Conservation (phyloP, 2,329 filamentous ascomycete species). For the Byssoonygena ceratinophila region DNA sequence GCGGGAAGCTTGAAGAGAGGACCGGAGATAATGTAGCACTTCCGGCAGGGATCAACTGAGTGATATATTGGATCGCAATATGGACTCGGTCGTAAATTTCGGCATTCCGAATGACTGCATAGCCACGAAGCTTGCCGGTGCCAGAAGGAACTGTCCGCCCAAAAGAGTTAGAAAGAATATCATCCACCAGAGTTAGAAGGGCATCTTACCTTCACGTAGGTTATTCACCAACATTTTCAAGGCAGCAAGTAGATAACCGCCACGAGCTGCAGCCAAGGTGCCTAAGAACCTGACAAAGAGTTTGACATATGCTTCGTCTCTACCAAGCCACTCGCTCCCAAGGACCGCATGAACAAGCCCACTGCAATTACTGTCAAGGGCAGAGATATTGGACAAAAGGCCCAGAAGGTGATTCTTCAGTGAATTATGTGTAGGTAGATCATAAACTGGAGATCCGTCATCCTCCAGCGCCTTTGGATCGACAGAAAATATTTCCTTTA, state of each 20-base stretch:
- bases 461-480: slow-evolving; percentile 35
- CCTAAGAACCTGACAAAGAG: slow-evolving; percentile 48
- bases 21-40: slow-evolving; percentile 58
- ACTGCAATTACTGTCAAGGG: slow-evolving; percentile 47
- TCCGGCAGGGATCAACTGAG: slow-evolving; percentile 71
- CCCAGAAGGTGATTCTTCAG: slow-evolving; percentile 51
- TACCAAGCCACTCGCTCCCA: slow-evolving; percentile 51
- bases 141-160: slow-evolving; percentile 42
- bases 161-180: neutral
- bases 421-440: slow-evolving; percentile 42
- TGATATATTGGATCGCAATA: slow-evolving; percentile 60
- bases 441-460: slow-evolving; percentile 27
- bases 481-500: slow-evolving; percentile 45
- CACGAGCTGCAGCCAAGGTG: slow-evolving; percentile 68
- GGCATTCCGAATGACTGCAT: slow-evolving; percentile 49
- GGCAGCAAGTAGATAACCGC: slow-evolving; percentile 62
- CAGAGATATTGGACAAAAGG: slow-evolving; percentile 46
- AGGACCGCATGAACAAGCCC: slow-evolving; percentile 50
- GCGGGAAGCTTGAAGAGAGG: slow-evolving; percentile 61
- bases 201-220: slow-evolving; percentile 49
- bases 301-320: slow-evolving; percentile 49
- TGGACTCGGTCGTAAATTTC: slow-evolving; percentile 66
- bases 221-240: slow-evolving; percentile 71
- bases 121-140: slow-evolving; percentile 44
- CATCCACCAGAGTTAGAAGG: slow-evolving; percentile 30